A percentile compares a stretch with the other conserved stretches of the same genome.
Evolutionary conservation across 768 basidiomycete genomes (phyloP).

Genomic region (Dentipellis sp.): DNA sequence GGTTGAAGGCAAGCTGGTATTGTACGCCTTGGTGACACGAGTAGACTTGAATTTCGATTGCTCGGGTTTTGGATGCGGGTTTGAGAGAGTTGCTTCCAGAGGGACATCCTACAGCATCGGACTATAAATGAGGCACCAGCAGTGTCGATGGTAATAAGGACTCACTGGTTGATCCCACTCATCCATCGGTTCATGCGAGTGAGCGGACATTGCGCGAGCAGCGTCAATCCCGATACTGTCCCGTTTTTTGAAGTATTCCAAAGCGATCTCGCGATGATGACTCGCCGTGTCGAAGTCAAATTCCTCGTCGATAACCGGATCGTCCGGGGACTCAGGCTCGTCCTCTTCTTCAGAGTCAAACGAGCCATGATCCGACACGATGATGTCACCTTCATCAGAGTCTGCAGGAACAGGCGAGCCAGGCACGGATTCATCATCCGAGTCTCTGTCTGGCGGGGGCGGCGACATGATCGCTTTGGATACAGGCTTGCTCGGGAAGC

Average conservation of each 20-base stretch:
- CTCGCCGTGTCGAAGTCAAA: conserved; percentile 52
- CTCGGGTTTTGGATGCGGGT: conserved; percentile 33
- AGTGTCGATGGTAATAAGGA: not conserved
- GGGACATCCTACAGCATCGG: conserved; percentile 28
- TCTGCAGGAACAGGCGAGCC: conserved; percentile 23
- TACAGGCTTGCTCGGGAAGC: conserved; percentile 29
- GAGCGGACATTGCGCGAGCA: conserved; percentile 39
- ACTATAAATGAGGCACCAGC: not conserved
- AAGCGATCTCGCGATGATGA: conserved; percentile 66
- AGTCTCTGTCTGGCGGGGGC: conserved; percentile 32
- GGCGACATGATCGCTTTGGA: conserved; percentile 13
- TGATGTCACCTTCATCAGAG: conserved; percentile 23
- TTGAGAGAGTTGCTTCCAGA: conserved; percentile 31
- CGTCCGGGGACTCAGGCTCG: conserved; percentile 21
- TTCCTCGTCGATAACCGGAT: conserved; percentile 37
- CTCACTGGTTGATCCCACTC: conserved; percentile 38
- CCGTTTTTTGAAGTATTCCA: conserved; percentile 62
- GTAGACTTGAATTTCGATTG: conserved; percentile 61
- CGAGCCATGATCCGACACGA: conserved; percentile 11
- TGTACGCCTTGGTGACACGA: conserved; percentile 18
- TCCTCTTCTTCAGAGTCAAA: conserved; percentile 9
- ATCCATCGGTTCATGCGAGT: conserved; percentile 28
- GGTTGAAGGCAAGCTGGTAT: conserved; percentile 3
- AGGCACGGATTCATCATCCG: conserved; percentile 58
- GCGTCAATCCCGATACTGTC: conserved; percentile 44